Percentiles rank a stretch among this genome's conserved stretches.
These are phyloP conservation scores for Penstemon barbatus DNA, from an alignment of 257 asterid genomes.

Conservation along the genomic window DNA sequence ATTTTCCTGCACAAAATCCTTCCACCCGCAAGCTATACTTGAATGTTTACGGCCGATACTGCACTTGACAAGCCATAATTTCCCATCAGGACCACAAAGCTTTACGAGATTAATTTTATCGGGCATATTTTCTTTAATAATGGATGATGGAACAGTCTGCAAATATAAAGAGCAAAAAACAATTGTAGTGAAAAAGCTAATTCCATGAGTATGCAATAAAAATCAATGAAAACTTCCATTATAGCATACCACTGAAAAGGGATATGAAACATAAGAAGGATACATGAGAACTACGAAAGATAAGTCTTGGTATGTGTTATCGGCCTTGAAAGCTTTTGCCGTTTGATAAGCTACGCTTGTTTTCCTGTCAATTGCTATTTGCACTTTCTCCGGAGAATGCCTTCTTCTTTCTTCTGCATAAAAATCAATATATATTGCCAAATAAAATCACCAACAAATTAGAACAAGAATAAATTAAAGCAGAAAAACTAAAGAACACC, in stretches of 20 bases:
- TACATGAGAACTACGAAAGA: constrained; percentile 24
- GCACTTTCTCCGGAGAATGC: not conserved
- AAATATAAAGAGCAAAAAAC: not conserved
- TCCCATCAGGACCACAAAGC: not conserved
- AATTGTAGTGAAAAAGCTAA: not conserved
- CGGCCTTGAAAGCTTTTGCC: constrained; percentile 19
- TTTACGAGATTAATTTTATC: not conserved
- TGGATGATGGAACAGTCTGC: constrained; percentile 21
- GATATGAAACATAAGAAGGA: constrained; percentile 8
- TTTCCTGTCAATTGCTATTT: not conserved
- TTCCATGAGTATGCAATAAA: not conserved
- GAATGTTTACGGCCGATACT: not conserved
- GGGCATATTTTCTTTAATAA: constrained; percentile 4
- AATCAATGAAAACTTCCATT: not conserved
- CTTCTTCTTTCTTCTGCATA: not conserved
- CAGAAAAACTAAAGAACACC: no score
- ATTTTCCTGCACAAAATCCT: constrained; percentile 28
- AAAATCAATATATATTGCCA: no score
- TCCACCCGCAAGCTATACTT: constrained; percentile 9
- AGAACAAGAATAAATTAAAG: no score
- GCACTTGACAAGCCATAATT: constrained; percentile 12
- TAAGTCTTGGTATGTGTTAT: not conserved
- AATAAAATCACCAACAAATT: no score
- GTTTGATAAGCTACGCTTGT: constrained; percentile 2
- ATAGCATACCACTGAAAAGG: not conserved